Conservation (phyloP, 495 filamentous ascomycete species). For the Penicillium pulvis region DNA sequence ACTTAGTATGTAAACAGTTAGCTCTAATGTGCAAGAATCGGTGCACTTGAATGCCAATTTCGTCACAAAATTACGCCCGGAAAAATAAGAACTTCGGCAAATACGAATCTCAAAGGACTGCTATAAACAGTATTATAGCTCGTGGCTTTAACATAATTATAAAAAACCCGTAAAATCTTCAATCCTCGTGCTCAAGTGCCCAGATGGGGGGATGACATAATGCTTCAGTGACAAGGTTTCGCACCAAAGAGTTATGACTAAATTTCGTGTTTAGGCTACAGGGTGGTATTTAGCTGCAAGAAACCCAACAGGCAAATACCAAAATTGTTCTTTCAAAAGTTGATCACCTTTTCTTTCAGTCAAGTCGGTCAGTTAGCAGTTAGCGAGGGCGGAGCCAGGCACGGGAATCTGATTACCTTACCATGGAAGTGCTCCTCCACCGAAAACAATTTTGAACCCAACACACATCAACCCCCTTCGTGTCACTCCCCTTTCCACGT, state of each 20-base stretch:
- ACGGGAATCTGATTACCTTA: conserved; percentile 34
- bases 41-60: too few species aligned
- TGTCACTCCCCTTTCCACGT: conserved; percentile 25
- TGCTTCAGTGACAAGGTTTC: background rate
- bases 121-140: background rate
- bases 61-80: too few species aligned
- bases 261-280: conserved; percentile 1
- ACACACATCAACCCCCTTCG: conserved; percentile 25
- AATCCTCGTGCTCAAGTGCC: background rate
- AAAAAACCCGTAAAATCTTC: background rate
- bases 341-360: conserved; percentile 4
- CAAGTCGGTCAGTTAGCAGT: background rate
- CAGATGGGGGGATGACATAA: conserved; percentile 1
- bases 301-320: background rate
- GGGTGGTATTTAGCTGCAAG: conserved; percentile 3
- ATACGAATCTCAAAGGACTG: too few species aligned
- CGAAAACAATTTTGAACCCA: conserved; percentile 34
- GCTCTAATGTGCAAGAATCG: too few species aligned
- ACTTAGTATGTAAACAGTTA: too few species aligned
- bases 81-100: too few species aligned
- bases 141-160: background rate
- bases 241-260: conserved; percentile 3
- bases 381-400: conserved; percentile 30
- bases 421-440: conserved; percentile 30
- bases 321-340: background rate